Base-by-base conservation (phyloP, 176 grass and related monocot genomes). In the Oryza meridionalis region DNA sequence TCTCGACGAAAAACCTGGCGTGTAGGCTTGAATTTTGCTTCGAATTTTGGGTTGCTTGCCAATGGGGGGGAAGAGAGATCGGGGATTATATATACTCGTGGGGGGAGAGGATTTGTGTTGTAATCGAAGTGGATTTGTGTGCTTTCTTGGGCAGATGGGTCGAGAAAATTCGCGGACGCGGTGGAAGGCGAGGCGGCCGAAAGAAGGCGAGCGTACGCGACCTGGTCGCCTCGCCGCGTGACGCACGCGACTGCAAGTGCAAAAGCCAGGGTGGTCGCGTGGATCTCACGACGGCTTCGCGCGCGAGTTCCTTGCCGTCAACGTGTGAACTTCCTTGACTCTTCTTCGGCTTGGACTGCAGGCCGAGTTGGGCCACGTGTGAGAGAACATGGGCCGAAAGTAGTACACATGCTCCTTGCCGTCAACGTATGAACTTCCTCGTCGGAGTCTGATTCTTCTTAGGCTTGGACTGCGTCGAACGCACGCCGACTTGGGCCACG, bases 121-220 rank as follows among this genome's bases (percentile, higher is more conserved):
- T 17, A 9, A 21, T 58, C 53, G 17, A 19, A 58, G 53, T 58
- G 53, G 53, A 58, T 58, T 58, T 17, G 53, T 15, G 6, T 9
- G 26, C 75, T 64, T 62, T 13, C 42, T 24, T 21, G 33, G 75
- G 5, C 16, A 12, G 49, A 40, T 0, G n/a, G 5, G 77, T 70
- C 70, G 1, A 14, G 77, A 89, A 81, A 67, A 80, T 70, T 89
- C 82, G 63, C 19, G 82, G 63, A 9, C 26, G 59, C 69, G 66
- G 77, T 1, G 63, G 82, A 85, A 70, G 70, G 6, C 33, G 38
- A n/a, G 51, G 2, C 17, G 9, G 51, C 31, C 65, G 32, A 42
- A 25, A 22, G 31, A 16, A 21, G 4, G 32, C 14, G 83, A 64
- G 29, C 58, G 45, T 17, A 31, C 69, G 67, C 75, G 58, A 67